Evolutionary conservation across 225 moss, liverwort and hornwort genomes (phyloP).

Genomic region (Climacium dendroides): DNA sequence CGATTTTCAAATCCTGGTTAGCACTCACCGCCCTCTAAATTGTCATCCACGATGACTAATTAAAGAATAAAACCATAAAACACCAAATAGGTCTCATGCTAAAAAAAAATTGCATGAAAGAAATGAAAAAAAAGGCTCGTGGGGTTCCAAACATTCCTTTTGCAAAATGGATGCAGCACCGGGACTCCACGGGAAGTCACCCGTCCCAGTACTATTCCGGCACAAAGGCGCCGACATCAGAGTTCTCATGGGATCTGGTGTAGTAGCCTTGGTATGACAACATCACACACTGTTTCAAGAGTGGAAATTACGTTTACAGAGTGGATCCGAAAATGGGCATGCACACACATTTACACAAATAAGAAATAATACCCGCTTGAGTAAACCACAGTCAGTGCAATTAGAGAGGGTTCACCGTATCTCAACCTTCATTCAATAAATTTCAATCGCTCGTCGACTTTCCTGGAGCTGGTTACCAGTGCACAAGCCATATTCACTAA

Average conservation of each 20-base stretch:
- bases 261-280: background rate
- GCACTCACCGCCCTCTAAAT: background rate
- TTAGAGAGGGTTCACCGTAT: no score
- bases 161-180: background rate
- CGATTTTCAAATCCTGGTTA: background rate
- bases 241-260: background rate
- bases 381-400: no score
- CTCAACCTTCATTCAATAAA: no score
- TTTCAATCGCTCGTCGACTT: no score
- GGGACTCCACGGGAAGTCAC: background rate
- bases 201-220: background rate
- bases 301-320: background rate
- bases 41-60: background rate
- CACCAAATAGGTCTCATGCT: background rate
- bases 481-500: no score
- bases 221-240: background rate
- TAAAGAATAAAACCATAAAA: background rate
- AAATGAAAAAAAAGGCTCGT: background rate
- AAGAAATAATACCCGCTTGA: background rate
- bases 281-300: rapidly evolving
- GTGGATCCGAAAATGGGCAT: background rate
- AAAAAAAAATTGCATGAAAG: background rate
- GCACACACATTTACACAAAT: background rate
- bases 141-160: background rate
- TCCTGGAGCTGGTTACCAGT: no score